phyloP scores from a whole-genome alignment of 164 flowering plant genomes.

The Echeveria elegans region DNA sequence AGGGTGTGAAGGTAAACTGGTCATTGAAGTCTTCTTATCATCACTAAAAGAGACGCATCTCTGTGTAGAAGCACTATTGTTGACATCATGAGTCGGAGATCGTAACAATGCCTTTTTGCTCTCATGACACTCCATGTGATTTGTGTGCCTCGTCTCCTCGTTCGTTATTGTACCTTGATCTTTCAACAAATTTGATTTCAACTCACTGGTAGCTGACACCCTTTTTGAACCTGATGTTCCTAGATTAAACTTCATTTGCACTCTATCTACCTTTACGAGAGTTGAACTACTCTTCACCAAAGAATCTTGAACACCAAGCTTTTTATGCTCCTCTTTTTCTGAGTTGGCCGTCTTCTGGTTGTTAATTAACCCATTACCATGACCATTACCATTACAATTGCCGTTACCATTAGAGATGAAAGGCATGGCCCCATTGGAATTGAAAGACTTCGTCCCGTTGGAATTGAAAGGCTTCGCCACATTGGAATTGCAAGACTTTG shows the following conservation, averaged over 20 bases:
- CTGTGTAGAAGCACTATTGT: not conserved
- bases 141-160: slow-evolving; percentile 16
- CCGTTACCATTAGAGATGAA: not conserved
- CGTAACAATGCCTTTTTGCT: slow-evolving; percentile 2
- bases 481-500: not conserved
- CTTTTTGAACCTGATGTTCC: slow-evolving; percentile 27
- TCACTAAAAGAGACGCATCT: not conserved
- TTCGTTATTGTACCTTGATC: slow-evolving; percentile 20
- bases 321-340: slow-evolving; percentile 20
- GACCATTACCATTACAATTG: slow-evolving; percentile 14
- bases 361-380: slow-evolving; percentile 32
- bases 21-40: not conserved
- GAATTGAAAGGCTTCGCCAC: not conserved
- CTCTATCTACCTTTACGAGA: slow-evolving; percentile 30
- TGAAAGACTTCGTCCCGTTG: not conserved
- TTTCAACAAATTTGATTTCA: slow-evolving; percentile 21
- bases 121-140: slow-evolving; percentile 16
- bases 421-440: not conserved
- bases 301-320: slow-evolving; percentile 19
- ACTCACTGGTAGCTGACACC: slow-evolving; percentile 31
- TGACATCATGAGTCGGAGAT: not conserved
- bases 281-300: slow-evolving; percentile 16
- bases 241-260: slow-evolving; percentile 24
- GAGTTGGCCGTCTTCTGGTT: slow-evolving; percentile 17
- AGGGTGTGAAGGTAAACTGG: not conserved